Percentiles rank a stretch among this genome's conserved stretches.
These are phyloP conservation scores for Phycomyces blakesleeanus DNA, from an alignment of 192 early-diverging fungal genomes.

Conservation along the genomic window DNA sequence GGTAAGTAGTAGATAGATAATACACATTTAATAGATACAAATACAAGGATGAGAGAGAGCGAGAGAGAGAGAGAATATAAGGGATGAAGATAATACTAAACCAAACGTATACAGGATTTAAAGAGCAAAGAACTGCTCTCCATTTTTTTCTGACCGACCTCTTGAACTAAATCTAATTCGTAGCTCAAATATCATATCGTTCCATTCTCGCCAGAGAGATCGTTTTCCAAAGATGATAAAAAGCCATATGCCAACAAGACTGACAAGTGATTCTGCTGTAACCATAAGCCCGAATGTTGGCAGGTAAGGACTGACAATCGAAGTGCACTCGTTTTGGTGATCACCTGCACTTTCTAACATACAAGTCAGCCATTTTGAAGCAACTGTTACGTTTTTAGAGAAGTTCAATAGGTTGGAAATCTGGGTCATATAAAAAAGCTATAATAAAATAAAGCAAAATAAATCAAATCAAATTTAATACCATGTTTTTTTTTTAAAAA, in stretches of 20 bases:
- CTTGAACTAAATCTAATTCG: conserved; percentile 29
- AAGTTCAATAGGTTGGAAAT: conserved; percentile 29
- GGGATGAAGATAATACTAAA: too few relatives aligned
- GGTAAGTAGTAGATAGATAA: too few relatives aligned
- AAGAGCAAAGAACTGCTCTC: conserved; percentile 50
- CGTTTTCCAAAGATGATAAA: conserved; percentile 48
- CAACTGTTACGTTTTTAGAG: conserved; percentile 13
- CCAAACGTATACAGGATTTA: conserved; percentile 13
- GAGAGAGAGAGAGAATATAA: not conserved
- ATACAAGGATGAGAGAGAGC: too few relatives aligned
- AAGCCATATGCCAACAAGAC: conserved; percentile 39
- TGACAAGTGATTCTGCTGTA: conserved; percentile 42
- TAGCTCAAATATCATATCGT: conserved; percentile 38
- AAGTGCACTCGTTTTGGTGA: conserved; percentile 37
- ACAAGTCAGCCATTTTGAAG: conserved; percentile 36
- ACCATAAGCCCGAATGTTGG: conserved; percentile 46
- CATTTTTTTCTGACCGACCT: conserved; percentile 34
- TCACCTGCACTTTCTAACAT: conserved; percentile 21
- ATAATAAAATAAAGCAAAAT: not conserved
- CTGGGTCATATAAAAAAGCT: conserved; percentile 48
- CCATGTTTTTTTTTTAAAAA: too few relatives aligned
- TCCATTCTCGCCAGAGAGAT: conserved; percentile 41
- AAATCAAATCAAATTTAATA: too few relatives aligned
- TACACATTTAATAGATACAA: too few relatives aligned
- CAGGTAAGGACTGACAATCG: conserved; percentile 26